Evolutionary conservation across 2,329 filamentous ascomycete species (phyloP), one percentile per base, ranked within the genome.

Genomic region (Trichothecium roseum): DNA sequence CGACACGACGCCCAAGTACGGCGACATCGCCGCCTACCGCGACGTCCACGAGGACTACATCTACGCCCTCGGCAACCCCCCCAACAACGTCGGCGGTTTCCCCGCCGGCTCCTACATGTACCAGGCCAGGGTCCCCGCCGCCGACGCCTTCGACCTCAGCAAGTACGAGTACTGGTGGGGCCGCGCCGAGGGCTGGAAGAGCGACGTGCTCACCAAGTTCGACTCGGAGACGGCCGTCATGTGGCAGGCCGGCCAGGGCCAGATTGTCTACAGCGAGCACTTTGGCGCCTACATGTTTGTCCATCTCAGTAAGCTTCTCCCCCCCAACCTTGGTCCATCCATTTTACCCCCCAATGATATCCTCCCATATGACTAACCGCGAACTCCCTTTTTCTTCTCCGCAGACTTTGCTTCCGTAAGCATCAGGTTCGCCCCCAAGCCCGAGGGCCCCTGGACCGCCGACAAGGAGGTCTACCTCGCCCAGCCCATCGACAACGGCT

Each of bases 91-190:
- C 18, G 39, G 37, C 3, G 50, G 49, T 5, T 53, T 47, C 22
- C 44, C 48, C 1, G 39, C 33, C 0, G 43, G 42, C 3, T 35
- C 39, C 5, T 62, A 61, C 31, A 47, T 57, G 9, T 63, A 62
- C 35, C 49, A 60, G 38, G 50, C 52, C 1, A 51, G 60, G 4
- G 59, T 63, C 3, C 46, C 45, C 15, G 54, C 55, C 1, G 18
- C 35, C 2, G 46, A 59, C 8, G 56, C 57, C 0, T 63, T 62
- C 20, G 51, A 63, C 8, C 38, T 61, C 6, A 33, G 28, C 10
- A 51, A 49, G 32, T 24, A 24, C 28, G 49, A 63, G 42, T 63
- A 64, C 37, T 62, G 54, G 53, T 63, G 58, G 58, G 60, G 60
- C 0, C 46, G 47, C 3, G 40, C 50, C 10, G 44, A 49, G 14